Percentiles rank a stretch among this genome's conserved stretches.
phyloP scores from a whole-genome alignment of 2,329 filamentous ascomycete species.

The Leptographium wingfieldii region DNA sequence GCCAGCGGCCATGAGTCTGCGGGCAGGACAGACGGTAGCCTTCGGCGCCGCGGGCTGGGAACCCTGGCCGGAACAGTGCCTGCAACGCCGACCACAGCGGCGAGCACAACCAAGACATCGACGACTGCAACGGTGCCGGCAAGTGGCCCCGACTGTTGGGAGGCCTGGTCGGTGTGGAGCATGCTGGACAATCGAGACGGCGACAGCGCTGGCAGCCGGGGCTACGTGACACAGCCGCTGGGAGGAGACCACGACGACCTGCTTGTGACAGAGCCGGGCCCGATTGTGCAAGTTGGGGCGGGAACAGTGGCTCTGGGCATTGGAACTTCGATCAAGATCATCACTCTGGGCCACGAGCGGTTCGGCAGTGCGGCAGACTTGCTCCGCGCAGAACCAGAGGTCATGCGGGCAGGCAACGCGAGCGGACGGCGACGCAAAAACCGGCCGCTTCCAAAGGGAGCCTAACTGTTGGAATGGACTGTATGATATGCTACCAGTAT shows the following conservation, averaged over 20 bases:
- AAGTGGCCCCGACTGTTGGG: slow-evolving; percentile 29
- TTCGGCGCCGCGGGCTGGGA: slow-evolving; percentile 10
- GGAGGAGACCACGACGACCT: slow-evolving; percentile 22
- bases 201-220: slow-evolving; percentile 18
- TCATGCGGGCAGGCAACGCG: background rate
- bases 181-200: slow-evolving; percentile 29
- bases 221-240: slow-evolving; percentile 25
- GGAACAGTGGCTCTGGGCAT: slow-evolving; percentile 57
- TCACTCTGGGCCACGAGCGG: slow-evolving; percentile 52
- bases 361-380: slow-evolving; percentile 35
- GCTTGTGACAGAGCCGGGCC: slow-evolving; percentile 52
- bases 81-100: background rate
- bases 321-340: slow-evolving; percentile 60
- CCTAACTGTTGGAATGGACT: too few species aligned
- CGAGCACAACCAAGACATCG: background rate
- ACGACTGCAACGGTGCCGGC: background rate
- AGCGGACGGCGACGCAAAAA: slow-evolving; percentile 1
- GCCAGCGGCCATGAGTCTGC: background rate
- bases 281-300: slow-evolving; percentile 48
- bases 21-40: background rate
- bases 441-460: background rate
- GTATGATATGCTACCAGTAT: background rate
- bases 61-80: background rate
- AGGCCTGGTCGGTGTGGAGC: slow-evolving; percentile 40
- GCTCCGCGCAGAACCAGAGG: slow-evolving; percentile 3